Conservation (phyloP, 2,329 filamentous ascomycete genomes). For the Ophiostoma pallidulum region DNA sequence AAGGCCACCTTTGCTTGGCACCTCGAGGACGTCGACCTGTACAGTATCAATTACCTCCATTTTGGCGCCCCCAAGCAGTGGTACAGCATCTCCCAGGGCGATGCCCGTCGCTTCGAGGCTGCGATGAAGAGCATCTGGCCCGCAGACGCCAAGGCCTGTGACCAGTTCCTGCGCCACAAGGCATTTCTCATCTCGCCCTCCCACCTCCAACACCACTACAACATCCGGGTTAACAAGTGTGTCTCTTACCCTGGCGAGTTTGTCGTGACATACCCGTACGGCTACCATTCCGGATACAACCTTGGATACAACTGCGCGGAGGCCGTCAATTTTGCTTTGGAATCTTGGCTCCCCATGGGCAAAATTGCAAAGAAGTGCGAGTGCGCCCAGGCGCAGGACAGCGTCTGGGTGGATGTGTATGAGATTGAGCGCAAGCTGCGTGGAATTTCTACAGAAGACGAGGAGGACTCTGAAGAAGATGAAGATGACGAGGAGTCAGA, state of each 20-base stretch:
- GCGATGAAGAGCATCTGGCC: constrained; percentile 97
- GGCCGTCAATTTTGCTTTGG: constrained; percentile 94
- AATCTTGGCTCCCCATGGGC: constrained; percentile 90
- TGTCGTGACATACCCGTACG: constrained; percentile 96
- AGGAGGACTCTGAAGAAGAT: constrained; percentile 51
- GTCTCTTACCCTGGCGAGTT: constrained; percentile 96
- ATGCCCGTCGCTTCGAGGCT: constrained; percentile 83
- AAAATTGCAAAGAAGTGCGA: constrained; percentile 95
- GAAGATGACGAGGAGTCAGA: constrained; percentile 56
- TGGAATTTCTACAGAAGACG: constrained; percentile 78
- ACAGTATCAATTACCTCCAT: constrained; percentile 99
- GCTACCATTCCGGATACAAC: constrained; percentile 97
- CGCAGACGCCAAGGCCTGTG: constrained; percentile 86
- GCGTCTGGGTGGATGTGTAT: constrained; percentile 94
- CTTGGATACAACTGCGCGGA: constrained; percentile 98
- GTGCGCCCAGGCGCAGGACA: constrained; percentile 89
- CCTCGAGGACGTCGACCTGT: constrained; percentile 94
- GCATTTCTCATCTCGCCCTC: constrained; percentile 93
- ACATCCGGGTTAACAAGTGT: constrained; percentile 91
- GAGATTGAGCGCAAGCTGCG: constrained; percentile 92
- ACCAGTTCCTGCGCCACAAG: constrained; percentile 94
- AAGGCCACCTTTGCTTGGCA: constrained; percentile 99
- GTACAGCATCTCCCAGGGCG: constrained; percentile 97
- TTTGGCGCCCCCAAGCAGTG: constrained; percentile 98
- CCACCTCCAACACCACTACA: constrained; percentile 75